Percentiles rank a stretch among this genome's conserved stretches.
Evolutionary conservation across 176 grass and related monocot genomes (phyloP).

Genomic region (Raddia distichophylla): DNA sequence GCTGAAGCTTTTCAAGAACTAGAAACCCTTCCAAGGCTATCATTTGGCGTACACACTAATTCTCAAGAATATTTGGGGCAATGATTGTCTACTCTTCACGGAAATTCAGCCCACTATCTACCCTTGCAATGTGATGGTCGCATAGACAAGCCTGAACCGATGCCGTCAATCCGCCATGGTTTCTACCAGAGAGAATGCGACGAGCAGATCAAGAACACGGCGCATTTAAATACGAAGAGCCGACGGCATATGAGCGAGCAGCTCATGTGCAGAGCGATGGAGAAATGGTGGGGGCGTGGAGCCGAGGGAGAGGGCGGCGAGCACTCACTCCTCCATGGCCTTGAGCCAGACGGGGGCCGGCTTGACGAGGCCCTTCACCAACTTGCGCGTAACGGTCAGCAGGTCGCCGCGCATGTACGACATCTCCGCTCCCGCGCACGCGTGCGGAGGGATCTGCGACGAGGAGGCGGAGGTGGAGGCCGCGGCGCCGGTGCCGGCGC

Average conservation of each 20-base stretch:
- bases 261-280: not conserved
- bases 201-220: not conserved
- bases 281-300: not conserved
- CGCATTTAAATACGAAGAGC: not conserved
- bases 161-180: not conserved
- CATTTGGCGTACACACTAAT: too few relatives aligned
- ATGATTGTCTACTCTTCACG: too few relatives aligned
- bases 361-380: constrained; percentile 81
- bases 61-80: too few relatives aligned
- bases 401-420: constrained; percentile 82
- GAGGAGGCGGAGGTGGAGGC: not conserved
- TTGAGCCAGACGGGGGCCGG: constrained; percentile 83
- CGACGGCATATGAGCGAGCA: not conserved
- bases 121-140: too few relatives aligned
- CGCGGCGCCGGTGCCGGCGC: not conserved
- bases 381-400: constrained; percentile 70
- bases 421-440: constrained; percentile 41
- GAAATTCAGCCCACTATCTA: not conserved
- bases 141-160: not conserved
- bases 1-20: too few relatives aligned
- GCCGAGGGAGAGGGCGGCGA: not conserved
- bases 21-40: too few relatives aligned
- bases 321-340: constrained; percentile 78
- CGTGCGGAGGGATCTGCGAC: not conserved
- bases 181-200: not conserved